Conservation (phyloP, 495 filamentous ascomycete genomes). For the Penicillium arizonense region DNA sequence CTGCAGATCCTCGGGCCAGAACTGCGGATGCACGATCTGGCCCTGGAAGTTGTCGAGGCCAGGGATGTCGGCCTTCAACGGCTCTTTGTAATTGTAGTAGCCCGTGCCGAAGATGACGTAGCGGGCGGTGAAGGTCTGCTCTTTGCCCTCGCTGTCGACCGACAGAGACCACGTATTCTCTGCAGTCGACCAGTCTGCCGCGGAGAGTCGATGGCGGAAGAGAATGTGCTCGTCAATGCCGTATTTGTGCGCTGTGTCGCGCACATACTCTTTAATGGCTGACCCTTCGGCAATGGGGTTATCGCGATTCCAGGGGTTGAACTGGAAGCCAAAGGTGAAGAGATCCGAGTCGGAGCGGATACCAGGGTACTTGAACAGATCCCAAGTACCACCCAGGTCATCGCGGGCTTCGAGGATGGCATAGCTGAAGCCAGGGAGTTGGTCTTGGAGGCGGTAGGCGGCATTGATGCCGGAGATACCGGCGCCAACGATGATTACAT, state of each 20-base stretch:
- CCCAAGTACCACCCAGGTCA: conserved; percentile 68
- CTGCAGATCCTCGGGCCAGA: conserved; percentile 52
- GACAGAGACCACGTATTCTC: conserved; percentile 60
- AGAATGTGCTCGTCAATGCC: conserved; percentile 63
- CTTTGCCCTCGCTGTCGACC: conserved; percentile 48
- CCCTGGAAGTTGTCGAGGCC: conserved; percentile 41
- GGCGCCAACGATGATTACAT: conserved; percentile 70
- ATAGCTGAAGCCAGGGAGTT: conserved; percentile 53
- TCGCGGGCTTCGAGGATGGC: conserved; percentile 61
- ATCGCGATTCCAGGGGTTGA: conserved; percentile 61
- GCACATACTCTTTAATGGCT: conserved; percentile 61
- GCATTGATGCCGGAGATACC: conserved; percentile 77
- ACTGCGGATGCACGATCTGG: conserved; percentile 49
- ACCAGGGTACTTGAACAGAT: conserved; percentile 69
- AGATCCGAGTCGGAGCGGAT: conserved; percentile 68
- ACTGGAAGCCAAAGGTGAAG: conserved; percentile 65
- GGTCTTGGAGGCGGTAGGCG: conserved; percentile 64
- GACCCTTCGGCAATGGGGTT: conserved; percentile 60
- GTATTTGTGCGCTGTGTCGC: conserved; percentile 53
- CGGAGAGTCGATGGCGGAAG: conserved; percentile 54
- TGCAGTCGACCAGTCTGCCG: conserved; percentile 58
- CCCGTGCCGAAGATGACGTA: conserved; percentile 65
- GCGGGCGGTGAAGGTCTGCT: conserved; percentile 45
- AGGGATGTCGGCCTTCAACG: conserved; percentile 49
- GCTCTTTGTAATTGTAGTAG: conserved; percentile 63